These are phyloP conservation scores for Dendryphion nanum DNA, from an alignment of 2,329 filamentous ascomycete species.

Conservation along the genomic window DNA sequence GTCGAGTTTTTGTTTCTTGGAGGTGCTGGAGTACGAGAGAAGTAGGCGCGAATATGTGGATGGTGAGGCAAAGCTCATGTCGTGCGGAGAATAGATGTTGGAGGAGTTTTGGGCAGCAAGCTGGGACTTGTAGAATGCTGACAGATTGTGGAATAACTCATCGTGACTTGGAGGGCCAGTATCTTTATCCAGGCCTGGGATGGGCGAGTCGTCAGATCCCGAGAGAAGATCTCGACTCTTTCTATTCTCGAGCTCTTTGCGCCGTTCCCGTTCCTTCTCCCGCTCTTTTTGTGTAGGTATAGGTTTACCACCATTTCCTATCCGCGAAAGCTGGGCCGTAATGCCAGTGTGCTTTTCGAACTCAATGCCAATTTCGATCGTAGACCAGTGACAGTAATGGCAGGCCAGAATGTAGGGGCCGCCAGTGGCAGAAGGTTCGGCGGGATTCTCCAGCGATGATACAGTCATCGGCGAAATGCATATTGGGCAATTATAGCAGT, in stretches of 20 bases:
- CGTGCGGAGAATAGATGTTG: slow-evolving; percentile 39
- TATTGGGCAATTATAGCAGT: slow-evolving; percentile 91
- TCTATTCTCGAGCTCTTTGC: slow-evolving; percentile 27
- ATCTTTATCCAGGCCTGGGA: slow-evolving; percentile 5
- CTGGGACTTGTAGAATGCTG: slow-evolving; percentile 79
- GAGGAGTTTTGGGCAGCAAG: slow-evolving; percentile 58
- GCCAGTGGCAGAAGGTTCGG: slow-evolving; percentile 25
- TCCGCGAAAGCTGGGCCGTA: slow-evolving; percentile 71
- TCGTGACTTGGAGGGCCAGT: slow-evolving; percentile 56
- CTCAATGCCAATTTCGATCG: slow-evolving; percentile 81
- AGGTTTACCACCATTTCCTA: slow-evolving; percentile 53
- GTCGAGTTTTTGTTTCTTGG: slow-evolving; percentile 55
- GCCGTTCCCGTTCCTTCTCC: slow-evolving; percentile 40
- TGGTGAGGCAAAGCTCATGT: slow-evolving; percentile 67
- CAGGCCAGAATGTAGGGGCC: slow-evolving; percentile 79
- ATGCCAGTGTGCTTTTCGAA: slow-evolving; percentile 90
- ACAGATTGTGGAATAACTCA: slow-evolving; percentile 71
- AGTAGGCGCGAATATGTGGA: slow-evolving; percentile 84
- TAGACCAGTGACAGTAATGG: slow-evolving; percentile 90
- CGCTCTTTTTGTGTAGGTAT: slow-evolving; percentile 41
- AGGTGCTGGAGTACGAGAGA: slow-evolving; percentile 71
- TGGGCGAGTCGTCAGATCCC: slow-evolving; percentile 16
- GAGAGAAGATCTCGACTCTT: slow-evolving; percentile 16
- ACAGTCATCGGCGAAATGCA: slow-evolving; percentile 80
- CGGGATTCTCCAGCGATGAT: slow-evolving; percentile 61